Base-by-base conservation (phyloP, 2,329 filamentous ascomycete genomes). In the Magnaporthiopsis poae region DNA sequence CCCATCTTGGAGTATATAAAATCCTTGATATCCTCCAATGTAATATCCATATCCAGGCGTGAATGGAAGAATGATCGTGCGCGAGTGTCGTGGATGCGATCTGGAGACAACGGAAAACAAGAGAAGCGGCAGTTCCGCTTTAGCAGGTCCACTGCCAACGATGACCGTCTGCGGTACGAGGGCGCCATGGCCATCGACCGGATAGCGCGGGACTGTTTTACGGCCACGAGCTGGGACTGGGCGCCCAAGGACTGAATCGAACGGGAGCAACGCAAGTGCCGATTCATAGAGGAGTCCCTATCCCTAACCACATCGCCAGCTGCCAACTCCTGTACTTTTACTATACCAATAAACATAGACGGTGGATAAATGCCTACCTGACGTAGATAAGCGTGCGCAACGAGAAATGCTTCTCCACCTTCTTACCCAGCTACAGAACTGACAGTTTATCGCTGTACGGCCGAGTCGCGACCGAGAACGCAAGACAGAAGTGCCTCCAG, bases 1-100 rank as follows among this genome's bases (percentile, higher is more conserved):
- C 88, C 89, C 9, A 81, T 90, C 3, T 75, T 92, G 21, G 87
- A 90, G 66, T 84, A 87, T 65, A 77, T 92, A 36, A 81, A 86
- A 67, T 75, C 79, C n/a, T 82, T 86, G 77, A 74, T 88, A 4
- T 80, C 81, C 0, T 76, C 82, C 0, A 78, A 75, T 46, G 77
- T 77, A 35, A 72, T 85, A 8, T 76, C 79, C 2, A 72, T 87
- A 12, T 71, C 77, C 18, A 74, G 78, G n/a, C 71, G 71, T 8
- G 76, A 78, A 25, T 86, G 84, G 84, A 80, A 77, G 69, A 78
- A 72, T 62, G 73, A 77, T 59, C 75, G 78, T 11, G 70, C 70
- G 1, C 74, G 74, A 0, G 74, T 75, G 0, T 78, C 80, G 0
- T 86, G 83, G 82, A 67, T 75, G 64, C 56, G 5, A 13, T 66